Percentiles rank a stretch among this genome's conserved stretches.
Evolutionary conservation across 192 early-diverging fungal genomes (phyloP).

Genomic region (Entomortierella beljakovae): DNA sequence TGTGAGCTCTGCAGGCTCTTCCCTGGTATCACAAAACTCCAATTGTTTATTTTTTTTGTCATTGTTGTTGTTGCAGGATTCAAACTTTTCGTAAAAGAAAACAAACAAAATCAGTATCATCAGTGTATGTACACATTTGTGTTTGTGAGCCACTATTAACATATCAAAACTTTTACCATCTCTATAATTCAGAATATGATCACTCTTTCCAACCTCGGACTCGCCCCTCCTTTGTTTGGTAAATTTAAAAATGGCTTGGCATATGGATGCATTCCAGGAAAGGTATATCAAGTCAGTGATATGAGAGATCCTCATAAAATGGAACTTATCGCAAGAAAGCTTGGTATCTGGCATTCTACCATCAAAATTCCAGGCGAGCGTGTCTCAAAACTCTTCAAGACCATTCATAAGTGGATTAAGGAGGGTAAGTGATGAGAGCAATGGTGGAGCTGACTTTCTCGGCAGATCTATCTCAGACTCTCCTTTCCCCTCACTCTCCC

Average conservation of each 20-base stretch:
- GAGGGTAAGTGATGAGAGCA: constrained; percentile 54
- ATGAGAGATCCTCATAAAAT: constrained; percentile 82
- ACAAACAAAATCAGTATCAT: too few species aligned
- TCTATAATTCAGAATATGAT: constrained; percentile 77
- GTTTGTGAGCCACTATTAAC: not conserved
- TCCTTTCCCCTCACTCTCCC: not conserved
- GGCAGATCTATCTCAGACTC: not conserved
- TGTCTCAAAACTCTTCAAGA: constrained; percentile 72
- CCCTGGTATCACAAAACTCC: not conserved
- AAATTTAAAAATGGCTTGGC: constrained; percentile 93
- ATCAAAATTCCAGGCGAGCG: constrained; percentile 44
- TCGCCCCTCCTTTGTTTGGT: constrained; percentile 85
- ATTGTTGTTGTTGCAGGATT: too few species aligned
- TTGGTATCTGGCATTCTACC: constrained; percentile 83
- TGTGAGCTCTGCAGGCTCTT: not conserved
- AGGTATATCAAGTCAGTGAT: constrained; percentile 75
- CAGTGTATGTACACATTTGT: too few species aligned
- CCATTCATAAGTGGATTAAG: constrained; percentile 79
- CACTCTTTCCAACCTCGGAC: constrained; percentile 71
- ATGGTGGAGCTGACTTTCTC: not conserved
- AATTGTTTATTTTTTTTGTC: not conserved
- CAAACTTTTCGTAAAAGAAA: too few species aligned
- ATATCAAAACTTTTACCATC: not conserved
- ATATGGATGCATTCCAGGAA: constrained; percentile 88
- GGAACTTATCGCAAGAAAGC: constrained; percentile 76